These are phyloP conservation scores for Fusarium dimerum DNA, from an alignment of 2,329 filamentous ascomycete species.

Conservation along the genomic window DNA sequence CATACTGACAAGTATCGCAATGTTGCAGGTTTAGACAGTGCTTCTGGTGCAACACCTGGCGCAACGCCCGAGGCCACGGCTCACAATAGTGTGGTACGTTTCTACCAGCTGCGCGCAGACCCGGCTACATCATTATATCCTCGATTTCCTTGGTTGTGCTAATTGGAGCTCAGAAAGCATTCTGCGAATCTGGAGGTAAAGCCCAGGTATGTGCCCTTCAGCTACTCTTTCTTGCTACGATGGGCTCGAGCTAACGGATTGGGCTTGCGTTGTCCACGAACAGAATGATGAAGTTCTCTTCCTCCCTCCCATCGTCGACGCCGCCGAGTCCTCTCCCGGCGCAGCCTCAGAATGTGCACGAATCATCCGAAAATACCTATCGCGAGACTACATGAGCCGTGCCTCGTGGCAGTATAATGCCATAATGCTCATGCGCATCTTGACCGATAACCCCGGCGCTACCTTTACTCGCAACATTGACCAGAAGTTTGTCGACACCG, in stretches of 20 bases:
- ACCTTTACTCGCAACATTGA: constrained; percentile 93
- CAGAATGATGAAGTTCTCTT: constrained; percentile 89
- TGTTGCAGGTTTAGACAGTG: constrained; percentile 18
- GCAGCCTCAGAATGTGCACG: constrained; percentile 81
- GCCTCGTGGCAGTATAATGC: constrained; percentile 89
- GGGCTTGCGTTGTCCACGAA: constrained; percentile 1
- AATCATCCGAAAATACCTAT: constrained; percentile 79
- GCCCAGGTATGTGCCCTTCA: constrained; percentile 45
- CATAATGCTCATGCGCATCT: constrained; percentile 91
- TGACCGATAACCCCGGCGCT: constrained; percentile 86
- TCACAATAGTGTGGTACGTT: constrained; percentile 63
- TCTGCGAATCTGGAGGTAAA: constrained; percentile 74
- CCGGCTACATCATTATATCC: constrained; percentile 3
- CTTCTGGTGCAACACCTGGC: constrained; percentile 34
- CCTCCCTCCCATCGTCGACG: constrained; percentile 90
- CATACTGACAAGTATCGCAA: constrained; percentile 2
- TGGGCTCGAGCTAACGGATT: constrained; percentile 5
- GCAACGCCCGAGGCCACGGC: constrained; percentile 70
- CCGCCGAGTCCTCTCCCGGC: constrained; percentile 85
- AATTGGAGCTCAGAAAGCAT: constrained; percentile 60
- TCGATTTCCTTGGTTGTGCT: constrained; percentile 17
- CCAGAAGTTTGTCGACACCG: constrained; percentile 74
- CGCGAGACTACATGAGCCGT: constrained; percentile 65
- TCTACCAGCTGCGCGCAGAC: constrained; percentile 4
- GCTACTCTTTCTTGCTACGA: neutral